Conservation (phyloP, 2,329 filamentous ascomycete genomes). For the Colletotrichum phormii region DNA sequence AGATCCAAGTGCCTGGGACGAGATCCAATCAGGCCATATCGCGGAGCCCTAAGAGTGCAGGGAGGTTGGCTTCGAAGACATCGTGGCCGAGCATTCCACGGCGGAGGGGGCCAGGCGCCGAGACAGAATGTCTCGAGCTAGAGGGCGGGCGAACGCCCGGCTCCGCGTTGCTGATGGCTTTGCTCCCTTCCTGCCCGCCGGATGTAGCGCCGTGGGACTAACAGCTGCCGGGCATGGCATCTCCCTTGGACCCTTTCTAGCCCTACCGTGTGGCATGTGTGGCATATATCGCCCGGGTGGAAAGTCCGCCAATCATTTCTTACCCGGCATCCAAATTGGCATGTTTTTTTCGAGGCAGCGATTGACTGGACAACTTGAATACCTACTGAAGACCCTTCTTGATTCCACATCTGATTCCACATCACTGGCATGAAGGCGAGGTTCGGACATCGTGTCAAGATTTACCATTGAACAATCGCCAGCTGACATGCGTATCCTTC, state of each 20-base stretch:
- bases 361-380: not conserved
- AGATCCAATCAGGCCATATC: slow-evolving; percentile 10
- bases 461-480: not conserved
- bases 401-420: not conserved
- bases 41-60: not conserved
- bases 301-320: not conserved
- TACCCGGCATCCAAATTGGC: not conserved
- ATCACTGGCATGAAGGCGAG: not conserved
- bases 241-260: not conserved
- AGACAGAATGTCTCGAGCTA: slow-evolving; percentile 9
- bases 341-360: not conserved
- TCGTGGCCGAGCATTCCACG: slow-evolving; percentile 19
- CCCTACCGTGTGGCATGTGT: not conserved
- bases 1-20: not conserved
- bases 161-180: not conserved
- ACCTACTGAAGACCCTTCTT: not conserved
- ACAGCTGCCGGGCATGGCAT: not conserved
- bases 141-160: not conserved
- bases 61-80: not conserved
- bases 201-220: not conserved
- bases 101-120: not conserved
- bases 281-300: not conserved
- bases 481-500: not conserved
- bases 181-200: not conserved
- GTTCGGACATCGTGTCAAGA: not conserved